Conservation (phyloP, 2,329 filamentous ascomycete species). For the Hymenoscyphus fraxineus region DNA sequence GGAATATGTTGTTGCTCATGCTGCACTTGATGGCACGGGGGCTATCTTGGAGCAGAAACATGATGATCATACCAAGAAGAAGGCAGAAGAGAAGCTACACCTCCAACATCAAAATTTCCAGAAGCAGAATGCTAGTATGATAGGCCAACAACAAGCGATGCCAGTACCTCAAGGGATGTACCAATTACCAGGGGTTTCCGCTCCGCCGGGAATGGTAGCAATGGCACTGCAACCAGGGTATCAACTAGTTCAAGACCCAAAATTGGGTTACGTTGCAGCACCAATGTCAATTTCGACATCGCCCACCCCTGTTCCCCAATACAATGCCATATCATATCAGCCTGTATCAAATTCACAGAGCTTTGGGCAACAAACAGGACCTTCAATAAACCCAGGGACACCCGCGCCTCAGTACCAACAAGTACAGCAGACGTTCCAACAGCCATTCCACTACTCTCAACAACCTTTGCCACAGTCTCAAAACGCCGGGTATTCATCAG, state of each 20-base stretch:
- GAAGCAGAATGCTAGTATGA: conserved; percentile 28
- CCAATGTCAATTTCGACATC: not conserved
- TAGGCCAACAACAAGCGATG: conserved; percentile 8
- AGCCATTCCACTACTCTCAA: not conserved
- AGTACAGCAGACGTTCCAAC: conserved; percentile 4
- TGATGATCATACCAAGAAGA: conserved; percentile 36
- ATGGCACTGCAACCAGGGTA: conserved; percentile 10
- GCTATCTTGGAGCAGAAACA: conserved; percentile 38
- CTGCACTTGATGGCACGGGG: conserved; percentile 37
- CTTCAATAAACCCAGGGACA: not conserved
- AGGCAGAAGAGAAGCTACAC: conserved; percentile 36
- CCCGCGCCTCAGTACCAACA: conserved; percentile 9
- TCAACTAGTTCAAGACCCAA: conserved; percentile 5
- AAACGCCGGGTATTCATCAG: not conserved
- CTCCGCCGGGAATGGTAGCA: conserved; percentile 9
- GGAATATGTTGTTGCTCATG: conserved; percentile 38
- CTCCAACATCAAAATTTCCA: conserved; percentile 35
- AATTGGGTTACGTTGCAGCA: conserved; percentile 4
- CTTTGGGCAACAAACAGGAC: conserved; percentile 3
- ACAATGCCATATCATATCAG: not conserved
- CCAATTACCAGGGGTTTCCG: conserved; percentile 5
- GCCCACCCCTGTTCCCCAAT: not conserved
- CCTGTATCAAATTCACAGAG: conserved; percentile 11
- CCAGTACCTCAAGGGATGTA: conserved; percentile 2
- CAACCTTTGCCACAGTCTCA: not conserved